Base-by-base conservation (phyloP, 1,139 yeast genomes). In the Taiozyma sp. region DNA sequence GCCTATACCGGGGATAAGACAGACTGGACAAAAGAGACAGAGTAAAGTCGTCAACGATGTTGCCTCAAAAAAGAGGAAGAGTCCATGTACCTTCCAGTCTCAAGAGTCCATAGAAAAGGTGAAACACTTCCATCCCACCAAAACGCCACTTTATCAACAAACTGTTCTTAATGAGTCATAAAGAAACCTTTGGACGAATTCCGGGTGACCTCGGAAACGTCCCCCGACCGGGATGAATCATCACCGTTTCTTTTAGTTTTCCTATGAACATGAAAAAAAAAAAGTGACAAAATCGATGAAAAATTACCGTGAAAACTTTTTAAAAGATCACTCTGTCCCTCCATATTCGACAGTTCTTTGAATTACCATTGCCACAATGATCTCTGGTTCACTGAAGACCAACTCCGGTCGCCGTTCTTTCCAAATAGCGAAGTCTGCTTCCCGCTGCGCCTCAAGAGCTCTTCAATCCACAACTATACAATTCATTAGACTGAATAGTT, bases 311-410 rank as follows among this genome's bases (percentile, higher is more conserved):
- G 19, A 38, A 38, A 38, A 38, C 13, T 38, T 38, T 38, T 38
- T 38, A 32, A 32, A 12, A 6, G 5, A 12, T 10, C 39, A 9
- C 12, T 38, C 5, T 38, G 7, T 38, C 14, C 14, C 22, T 16
- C 41, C 12, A 38, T 27, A 22, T 12, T 16, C 22, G 5, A 19
- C 19, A 36, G 22, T 19, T 16, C 7, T 10, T 19, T 38, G 24
- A 16, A 16, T 19, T 14, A 4, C 23, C 24, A 4, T 38, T 19
- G 10, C 39, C 36, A 51, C 16, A 23, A 53, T 56, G 58, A 48
- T 55, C 39, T 45, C 57, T n/a, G 51, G 51, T 29, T 32, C 57
- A 9, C 46, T 54, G 38, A 57, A 55, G 57, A 39, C 57, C 44
- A 43, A 48, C 42, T 23, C 52, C 9, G 51, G 55, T 39, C 56